Conservation (phyloP, 2,329 filamentous ascomycete genomes). For the Lomentospora prolificans region DNA sequence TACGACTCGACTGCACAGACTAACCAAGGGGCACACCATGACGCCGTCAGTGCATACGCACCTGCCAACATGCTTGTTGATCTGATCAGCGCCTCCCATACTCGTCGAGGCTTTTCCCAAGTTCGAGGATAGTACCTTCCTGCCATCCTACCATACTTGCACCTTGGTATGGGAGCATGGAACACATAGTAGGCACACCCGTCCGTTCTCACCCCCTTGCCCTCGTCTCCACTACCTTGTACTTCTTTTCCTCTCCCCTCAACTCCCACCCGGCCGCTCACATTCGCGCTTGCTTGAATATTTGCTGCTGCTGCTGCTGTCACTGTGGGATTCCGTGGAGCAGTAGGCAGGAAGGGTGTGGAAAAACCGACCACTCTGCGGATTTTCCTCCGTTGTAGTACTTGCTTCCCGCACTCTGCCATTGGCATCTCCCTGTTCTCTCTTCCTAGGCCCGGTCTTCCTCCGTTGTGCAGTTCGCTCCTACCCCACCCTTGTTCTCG, state of each 20-base stretch:
- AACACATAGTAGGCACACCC: not conserved
- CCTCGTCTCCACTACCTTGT: not conserved
- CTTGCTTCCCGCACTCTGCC: not conserved
- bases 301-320: not conserved
- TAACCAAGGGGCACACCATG: not conserved
- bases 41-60: not conserved
- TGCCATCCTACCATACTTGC: not conserved
- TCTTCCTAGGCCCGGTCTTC: too few species aligned
- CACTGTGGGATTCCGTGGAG: slow-evolving; percentile 1
- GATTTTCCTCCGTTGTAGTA: too few species aligned
- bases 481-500: not conserved
- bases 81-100: not conserved
- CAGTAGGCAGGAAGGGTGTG: not conserved
- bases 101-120: too few species aligned
- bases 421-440: too few species aligned
- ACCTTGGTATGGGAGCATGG: too few species aligned
- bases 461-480: not conserved
- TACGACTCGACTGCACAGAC: not conserved
- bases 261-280: too few species aligned
- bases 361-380: not conserved
- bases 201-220: not conserved
- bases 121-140: not conserved
- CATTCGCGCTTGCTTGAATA: not conserved
- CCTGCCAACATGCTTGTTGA: not conserved
- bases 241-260: not conserved